Percentiles rank a stretch among this genome's conserved stretches.
These are phyloP conservation scores for Cadophora luteo-olivacea DNA, from an alignment of 2,329 filamentous ascomycete species.

Conservation along the genomic window DNA sequence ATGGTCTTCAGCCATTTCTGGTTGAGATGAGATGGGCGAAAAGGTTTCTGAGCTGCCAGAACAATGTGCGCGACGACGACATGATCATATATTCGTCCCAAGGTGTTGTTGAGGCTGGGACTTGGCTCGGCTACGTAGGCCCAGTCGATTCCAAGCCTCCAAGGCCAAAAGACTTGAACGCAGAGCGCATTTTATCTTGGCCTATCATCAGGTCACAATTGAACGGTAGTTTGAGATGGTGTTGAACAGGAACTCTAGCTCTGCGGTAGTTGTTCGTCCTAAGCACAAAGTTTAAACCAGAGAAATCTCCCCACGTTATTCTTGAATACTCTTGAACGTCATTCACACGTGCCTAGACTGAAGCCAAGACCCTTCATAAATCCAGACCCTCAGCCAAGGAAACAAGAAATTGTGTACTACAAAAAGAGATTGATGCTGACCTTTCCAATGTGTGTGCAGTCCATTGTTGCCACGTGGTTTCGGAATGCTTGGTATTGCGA, in stretches of 20 bases:
- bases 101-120: not conserved
- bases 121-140: slow-evolving; percentile 19
- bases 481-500: no score
- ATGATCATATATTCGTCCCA: slow-evolving; percentile 8
- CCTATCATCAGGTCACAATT: slow-evolving; percentile 16
- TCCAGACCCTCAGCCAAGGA: slow-evolving; percentile 17
- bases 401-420: not conserved
- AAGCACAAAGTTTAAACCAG: slow-evolving; percentile 3
- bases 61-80: not conserved
- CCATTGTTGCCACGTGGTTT: no score
- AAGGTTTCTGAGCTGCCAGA: not conserved
- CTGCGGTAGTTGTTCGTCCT: slow-evolving; percentile 1
- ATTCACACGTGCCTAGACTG: slow-evolving; percentile 8
- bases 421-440: slow-evolving; percentile 1
- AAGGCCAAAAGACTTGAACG: slow-evolving; percentile 21
- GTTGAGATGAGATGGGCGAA: not conserved
- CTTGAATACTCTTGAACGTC: not conserved
- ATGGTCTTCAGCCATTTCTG: slow-evolving; percentile 20
- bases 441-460: not conserved
- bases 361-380: slow-evolving; percentile 1
- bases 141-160: slow-evolving; percentile 20
- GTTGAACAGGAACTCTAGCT: not conserved
- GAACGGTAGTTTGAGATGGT: slow-evolving; percentile 3
- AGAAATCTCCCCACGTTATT: not conserved
- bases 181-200: slow-evolving; percentile 14